Evolutionary conservation across 768 basidiomycete species (phyloP), one percentile per base, ranked within the genome.

Genomic region (Antrodiella citrinella): DNA sequence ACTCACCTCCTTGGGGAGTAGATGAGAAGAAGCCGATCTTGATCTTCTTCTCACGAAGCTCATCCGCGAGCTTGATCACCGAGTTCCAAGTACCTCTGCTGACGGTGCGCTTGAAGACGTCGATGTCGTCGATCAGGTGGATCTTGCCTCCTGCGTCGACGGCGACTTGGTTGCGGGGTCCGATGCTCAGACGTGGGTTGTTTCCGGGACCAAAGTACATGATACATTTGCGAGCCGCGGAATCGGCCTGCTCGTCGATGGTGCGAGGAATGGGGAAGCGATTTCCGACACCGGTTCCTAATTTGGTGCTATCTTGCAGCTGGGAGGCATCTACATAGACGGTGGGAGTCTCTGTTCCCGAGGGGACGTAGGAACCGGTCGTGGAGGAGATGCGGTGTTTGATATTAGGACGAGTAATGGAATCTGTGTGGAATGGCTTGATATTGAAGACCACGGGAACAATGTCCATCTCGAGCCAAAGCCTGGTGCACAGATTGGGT

Each of bases 1-100:
- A 62, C 77, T 61, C 67, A 86, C 86, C 83, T 74, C 93, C 93
- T 71, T 95, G 91, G 10, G 93, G 93, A 4, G 94, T 97, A 9
- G 91, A 92, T 23, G 88, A 91, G 70, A 95, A 95, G 78, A 95
- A 95, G 20, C 84, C 86, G 55, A 95, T 88, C 67, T 88, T 91
- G 63, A 90, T 72, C 54, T 92, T 86, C 69, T 86, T 90, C 65
- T 86, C 82, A 50, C 84, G 82, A 40, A 96, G 76, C 61, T 92
- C 91, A 45, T 86, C 81, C 3, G 88, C 86, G 43, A 92, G 82
- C 59, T 86, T 86, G 63, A 69, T 74, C 52, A 94, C 87, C 0
- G 87, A 77, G 55, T 82, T 84, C 90, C 89, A 94, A 2, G 89
- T 85, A 49, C 81, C 77, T 50, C 74, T 54, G 51, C 84, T 74